These are phyloP conservation scores for Trametes polyzona DNA, from an alignment of 1,284 basidiomycete genomes.

Conservation along the genomic window DNA sequence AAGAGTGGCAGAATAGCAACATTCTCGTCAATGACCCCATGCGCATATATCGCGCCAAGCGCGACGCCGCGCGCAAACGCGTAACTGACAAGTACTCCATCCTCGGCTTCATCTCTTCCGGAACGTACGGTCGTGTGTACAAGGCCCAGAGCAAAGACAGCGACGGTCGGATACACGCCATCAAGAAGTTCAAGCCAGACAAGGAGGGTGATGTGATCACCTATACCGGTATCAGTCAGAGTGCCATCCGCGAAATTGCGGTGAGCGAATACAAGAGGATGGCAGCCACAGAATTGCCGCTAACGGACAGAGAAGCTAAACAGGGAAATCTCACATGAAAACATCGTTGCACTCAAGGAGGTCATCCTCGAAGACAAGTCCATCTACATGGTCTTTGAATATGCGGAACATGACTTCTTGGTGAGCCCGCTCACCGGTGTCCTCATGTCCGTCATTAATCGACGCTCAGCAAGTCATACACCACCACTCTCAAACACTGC, in stretches of 20 bases:
- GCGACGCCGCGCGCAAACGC: slow-evolving; percentile 67
- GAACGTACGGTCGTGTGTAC: slow-evolving; percentile 98
- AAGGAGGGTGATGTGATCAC: slow-evolving; percentile 94
- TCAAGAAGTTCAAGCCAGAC: slow-evolving; percentile 99
- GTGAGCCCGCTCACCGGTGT: slow-evolving; percentile 47
- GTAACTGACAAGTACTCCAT: slow-evolving; percentile 89
- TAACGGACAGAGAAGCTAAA: slow-evolving; percentile 65
- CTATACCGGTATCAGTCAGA: slow-evolving; percentile 98
- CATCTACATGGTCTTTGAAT: slow-evolving; percentile 99
- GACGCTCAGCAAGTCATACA: slow-evolving; percentile 93
- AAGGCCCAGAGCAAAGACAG: slow-evolving; percentile 84
- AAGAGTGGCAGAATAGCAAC: slow-evolving; percentile 24
- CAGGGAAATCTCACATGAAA: slow-evolving; percentile 92
- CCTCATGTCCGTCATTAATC: neutral
- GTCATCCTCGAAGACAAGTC: slow-evolving; percentile 98
- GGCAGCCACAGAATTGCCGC: neutral
- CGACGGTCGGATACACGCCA: slow-evolving; percentile 81
- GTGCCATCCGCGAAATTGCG: slow-evolving; percentile 94
- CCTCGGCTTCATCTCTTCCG: slow-evolving; percentile 96
- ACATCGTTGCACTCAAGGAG: slow-evolving; percentile 89
- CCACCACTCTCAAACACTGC: slow-evolving; percentile 90
- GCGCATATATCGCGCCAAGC: slow-evolving; percentile 82
- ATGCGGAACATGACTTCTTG: slow-evolving; percentile 97
- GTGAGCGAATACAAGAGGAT: slow-evolving; percentile 49
- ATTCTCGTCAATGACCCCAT: slow-evolving; percentile 60